Conservation (phyloP, 306 rosid species). For the Ochetophila trinervis region DNA sequence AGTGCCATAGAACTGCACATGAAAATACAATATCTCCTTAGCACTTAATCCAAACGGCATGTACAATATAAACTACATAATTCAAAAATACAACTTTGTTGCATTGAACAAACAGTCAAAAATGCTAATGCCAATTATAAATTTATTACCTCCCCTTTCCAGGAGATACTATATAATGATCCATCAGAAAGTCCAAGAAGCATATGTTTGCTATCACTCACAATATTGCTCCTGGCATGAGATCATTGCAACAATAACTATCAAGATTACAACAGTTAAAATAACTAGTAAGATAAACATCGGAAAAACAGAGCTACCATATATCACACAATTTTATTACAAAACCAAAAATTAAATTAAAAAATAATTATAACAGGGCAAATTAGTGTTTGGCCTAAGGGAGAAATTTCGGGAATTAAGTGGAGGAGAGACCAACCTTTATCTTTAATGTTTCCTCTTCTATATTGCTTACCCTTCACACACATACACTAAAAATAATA, state of each 20-base stretch:
- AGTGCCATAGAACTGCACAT: constrained; percentile 81
- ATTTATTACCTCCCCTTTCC: constrained; percentile 93
- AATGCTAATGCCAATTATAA: constrained; percentile 6
- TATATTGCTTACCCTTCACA: no score
- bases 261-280: constrained; percentile 27
- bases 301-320: constrained; percentile 9
- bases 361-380: neutral
- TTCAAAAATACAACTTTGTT: constrained; percentile 5
- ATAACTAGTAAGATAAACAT: constrained; percentile 23
- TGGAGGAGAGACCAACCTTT: no score
- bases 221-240: constrained; percentile 81
- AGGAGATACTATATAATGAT: constrained; percentile 77
- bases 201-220: constrained; percentile 75
- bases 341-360: constrained; percentile 2
- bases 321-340: constrained; percentile 7
- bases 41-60: constrained; percentile 11
- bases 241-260: constrained; percentile 18
- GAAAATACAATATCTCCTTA: constrained; percentile 30
- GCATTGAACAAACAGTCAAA: neutral
- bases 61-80: constrained; percentile 10
- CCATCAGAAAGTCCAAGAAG: constrained; percentile 92
- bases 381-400: neutral
- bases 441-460: no score
- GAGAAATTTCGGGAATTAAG: no score
- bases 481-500: no score